Conservation (phyloP, 352 stramenopile genomes). For the Globisporangium parvum region DNA sequence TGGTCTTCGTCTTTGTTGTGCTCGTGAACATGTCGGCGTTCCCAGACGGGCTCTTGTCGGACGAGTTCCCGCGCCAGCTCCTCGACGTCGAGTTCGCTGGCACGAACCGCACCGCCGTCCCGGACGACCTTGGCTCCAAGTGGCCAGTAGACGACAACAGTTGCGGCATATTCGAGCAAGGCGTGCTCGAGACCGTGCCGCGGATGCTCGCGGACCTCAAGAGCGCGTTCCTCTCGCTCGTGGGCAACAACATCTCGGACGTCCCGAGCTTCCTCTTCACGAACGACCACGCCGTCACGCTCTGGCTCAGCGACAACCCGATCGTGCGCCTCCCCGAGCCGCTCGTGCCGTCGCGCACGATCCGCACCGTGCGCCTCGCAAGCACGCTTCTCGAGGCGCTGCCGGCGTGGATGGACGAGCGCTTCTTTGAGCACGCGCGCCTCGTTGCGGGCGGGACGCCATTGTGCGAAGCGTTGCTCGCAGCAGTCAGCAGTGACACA, state of each 20-base stretch:
- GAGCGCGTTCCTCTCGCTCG: constrained; percentile 20
- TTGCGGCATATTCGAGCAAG: constrained; percentile 18
- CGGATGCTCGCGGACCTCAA: constrained; percentile 12
- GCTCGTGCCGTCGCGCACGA: constrained; percentile 11
- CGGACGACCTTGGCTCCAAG: constrained; percentile 24
- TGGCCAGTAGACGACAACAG: constrained; percentile 12
- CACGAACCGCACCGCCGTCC: constrained; percentile 28
- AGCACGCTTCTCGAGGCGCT: constrained; percentile 5
- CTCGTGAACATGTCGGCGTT: constrained; percentile 31
- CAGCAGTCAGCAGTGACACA: not conserved
- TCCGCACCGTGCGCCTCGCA: constrained; percentile 4
- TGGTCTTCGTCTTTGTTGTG: constrained; percentile 26
- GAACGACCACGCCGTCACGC: constrained; percentile 6
- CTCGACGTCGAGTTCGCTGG: constrained; percentile 34
- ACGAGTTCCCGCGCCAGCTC: constrained; percentile 23
- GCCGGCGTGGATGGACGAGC: constrained; percentile 8
- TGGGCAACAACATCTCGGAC: constrained; percentile 14
- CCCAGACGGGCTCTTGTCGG: constrained; percentile 24
- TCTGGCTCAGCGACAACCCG: constrained; percentile 18
- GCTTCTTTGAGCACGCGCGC: constrained; percentile 4
- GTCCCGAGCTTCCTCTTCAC: constrained; percentile 11
- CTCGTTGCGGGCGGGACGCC: constrained; percentile 6
- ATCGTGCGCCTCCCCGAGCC: constrained; percentile 14
- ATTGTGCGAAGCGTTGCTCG: constrained; percentile 9
- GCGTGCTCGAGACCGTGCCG: constrained; percentile 13